phyloP scores from a whole-genome alignment of 2,329 filamentous ascomycete species.

The Apiospora hydei region DNA sequence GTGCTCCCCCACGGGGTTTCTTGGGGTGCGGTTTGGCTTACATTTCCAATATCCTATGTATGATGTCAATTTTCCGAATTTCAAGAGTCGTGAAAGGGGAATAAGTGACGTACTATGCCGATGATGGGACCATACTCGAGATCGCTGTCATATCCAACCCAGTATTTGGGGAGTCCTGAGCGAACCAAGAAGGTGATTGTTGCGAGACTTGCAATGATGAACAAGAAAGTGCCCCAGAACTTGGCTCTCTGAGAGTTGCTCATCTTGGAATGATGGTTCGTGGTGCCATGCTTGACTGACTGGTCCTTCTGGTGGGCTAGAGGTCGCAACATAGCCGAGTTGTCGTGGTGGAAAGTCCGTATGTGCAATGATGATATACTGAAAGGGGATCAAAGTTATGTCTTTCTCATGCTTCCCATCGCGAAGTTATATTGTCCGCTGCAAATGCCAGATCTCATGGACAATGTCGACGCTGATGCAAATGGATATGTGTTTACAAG shows the following conservation, averaged over 20 bases:
- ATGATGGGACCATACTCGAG: background rate
- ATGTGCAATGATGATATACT: background rate
- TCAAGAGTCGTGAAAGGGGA: too few species aligned
- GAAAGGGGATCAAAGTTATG: background rate
- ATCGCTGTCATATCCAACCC: background rate
- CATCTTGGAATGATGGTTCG: background rate
- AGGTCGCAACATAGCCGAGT: background rate
- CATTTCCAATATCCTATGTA: constrained; percentile 1
- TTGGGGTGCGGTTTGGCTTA: background rate
- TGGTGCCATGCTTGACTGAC: background rate
- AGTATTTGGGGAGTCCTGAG: background rate
- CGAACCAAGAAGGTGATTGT: background rate
- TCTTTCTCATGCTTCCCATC: background rate
- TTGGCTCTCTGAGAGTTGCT: background rate
- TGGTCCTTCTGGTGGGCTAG: background rate
- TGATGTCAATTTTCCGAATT: background rate
- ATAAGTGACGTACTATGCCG: constrained; percentile 2
- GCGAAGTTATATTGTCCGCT: background rate
- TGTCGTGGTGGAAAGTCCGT: background rate
- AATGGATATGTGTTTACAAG: background rate
- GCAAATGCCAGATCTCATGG: constrained; percentile 9
- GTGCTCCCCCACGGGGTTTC: background rate
- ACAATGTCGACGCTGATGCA: too few species aligned
- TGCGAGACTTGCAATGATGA: background rate
- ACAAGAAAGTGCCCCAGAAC: background rate